phyloP scores from a whole-genome alignment of 2,329 filamentous ascomycete species.

The Pseudopyricularia javanii region DNA sequence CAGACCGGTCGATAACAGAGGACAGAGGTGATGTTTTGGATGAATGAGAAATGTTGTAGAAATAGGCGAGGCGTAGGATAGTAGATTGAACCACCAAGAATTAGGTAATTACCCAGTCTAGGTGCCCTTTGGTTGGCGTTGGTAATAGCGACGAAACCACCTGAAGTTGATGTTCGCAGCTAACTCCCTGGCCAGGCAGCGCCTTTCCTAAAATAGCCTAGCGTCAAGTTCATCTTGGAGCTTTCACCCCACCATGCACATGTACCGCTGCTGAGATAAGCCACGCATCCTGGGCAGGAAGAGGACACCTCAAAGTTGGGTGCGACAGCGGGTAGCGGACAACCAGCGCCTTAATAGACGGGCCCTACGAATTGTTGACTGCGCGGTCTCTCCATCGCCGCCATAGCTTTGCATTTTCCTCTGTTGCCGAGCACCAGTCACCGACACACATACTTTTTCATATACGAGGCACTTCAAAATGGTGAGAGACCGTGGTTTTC shows the following conservation, averaged over 20 bases:
- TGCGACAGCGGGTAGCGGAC: background rate
- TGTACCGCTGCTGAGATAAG: background rate
- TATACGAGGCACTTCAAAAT: background rate
- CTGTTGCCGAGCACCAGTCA: background rate
- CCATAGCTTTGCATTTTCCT: constrained; percentile 4
- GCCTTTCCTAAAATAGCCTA: background rate
- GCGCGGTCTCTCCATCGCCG: background rate
- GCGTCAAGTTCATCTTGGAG: background rate
- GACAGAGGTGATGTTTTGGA: background rate
- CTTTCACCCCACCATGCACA: background rate
- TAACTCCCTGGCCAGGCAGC: background rate
- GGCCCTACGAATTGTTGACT: constrained; percentile 2
- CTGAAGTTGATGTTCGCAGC: background rate
- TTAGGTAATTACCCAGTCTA: background rate
- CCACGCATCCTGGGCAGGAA: background rate
- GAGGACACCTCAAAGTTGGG: background rate
- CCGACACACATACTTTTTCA: background rate
- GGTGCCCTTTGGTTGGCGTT: background rate
- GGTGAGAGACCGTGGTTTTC: background rate
- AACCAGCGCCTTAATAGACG: constrained; percentile 4
- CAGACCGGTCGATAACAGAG: too few relatives aligned
- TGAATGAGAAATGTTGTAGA: too few relatives aligned
- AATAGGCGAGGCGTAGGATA: too few relatives aligned
- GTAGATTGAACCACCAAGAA: background rate
- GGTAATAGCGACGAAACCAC: background rate